Evolutionary conservation across 1,139 yeast genomes (phyloP).

Genomic region (Suhomyces chickasaworum): DNA sequence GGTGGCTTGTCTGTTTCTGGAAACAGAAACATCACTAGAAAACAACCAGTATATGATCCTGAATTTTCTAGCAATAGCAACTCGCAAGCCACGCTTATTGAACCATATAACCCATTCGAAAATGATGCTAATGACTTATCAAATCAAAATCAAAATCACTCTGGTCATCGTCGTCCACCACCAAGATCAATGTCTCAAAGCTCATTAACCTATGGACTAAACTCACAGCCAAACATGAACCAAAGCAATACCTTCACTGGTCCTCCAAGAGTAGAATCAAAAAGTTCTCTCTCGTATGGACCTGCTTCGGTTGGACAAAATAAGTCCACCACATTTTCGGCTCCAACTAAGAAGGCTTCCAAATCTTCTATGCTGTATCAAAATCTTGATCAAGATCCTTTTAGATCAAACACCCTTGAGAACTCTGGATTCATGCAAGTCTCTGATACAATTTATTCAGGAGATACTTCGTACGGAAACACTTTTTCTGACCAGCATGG

Average conservation of each 20-base stretch:
- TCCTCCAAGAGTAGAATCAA: conserved; percentile 13
- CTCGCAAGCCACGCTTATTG: conserved; percentile 4
- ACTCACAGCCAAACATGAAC: not conserved
- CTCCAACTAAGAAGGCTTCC: not conserved
- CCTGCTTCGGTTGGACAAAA: conserved; percentile 7
- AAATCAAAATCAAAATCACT: conserved; percentile 6
- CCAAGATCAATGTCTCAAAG: conserved; percentile 7
- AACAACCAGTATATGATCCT: conserved; percentile 1
- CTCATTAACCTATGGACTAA: conserved; percentile 6
- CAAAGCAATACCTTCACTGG: not conserved
- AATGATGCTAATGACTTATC: not conserved
- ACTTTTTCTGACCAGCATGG: not conserved
- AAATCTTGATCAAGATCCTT: not conserved
- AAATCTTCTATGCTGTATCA: not conserved
- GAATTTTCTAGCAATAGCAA: not conserved
- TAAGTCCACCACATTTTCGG: not conserved
- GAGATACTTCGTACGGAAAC: not conserved
- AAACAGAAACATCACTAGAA: conserved; percentile 1
- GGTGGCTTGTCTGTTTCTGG: not conserved
- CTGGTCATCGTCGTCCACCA: not conserved
- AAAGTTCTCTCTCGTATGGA: conserved; percentile 13
- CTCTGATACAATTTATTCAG: not conserved
- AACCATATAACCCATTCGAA: conserved; percentile 1
- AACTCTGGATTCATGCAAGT: not conserved
- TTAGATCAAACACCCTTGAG: not conserved